Conservation (phyloP, 306 rosid species). For the Echinosophora koreensis region DNA sequence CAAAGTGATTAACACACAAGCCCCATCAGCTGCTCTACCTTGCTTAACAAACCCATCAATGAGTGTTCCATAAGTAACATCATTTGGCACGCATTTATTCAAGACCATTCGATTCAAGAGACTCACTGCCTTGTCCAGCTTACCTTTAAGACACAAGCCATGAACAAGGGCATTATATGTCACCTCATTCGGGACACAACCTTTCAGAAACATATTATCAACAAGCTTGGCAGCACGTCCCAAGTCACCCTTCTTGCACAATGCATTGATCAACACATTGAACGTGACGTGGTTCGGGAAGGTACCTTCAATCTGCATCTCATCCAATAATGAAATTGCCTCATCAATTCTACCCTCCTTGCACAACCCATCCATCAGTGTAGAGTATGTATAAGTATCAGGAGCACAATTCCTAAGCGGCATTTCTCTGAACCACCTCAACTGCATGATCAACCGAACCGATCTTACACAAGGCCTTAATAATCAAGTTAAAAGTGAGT, state of each 20-base stretch:
- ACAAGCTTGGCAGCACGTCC: slow-evolving; percentile 81
- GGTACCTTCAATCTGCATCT: slow-evolving; percentile 91
- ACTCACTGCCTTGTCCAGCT: slow-evolving; percentile 82
- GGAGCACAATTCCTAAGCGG: slow-evolving; percentile 67
- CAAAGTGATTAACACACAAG: slow-evolving; percentile 62
- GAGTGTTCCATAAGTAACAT: slow-evolving; percentile 88
- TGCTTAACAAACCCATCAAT: slow-evolving; percentile 86
- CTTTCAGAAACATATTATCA: slow-evolving; percentile 94
- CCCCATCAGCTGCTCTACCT: slow-evolving; percentile 78
- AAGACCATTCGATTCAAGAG: slow-evolving; percentile 75
- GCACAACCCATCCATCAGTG: slow-evolving; percentile 94
- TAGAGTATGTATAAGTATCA: slow-evolving; percentile 72
- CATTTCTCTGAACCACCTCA: slow-evolving; percentile 76
- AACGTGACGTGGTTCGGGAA: slow-evolving; percentile 67
- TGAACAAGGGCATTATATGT: slow-evolving; percentile 84
- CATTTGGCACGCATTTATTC: slow-evolving; percentile 79
- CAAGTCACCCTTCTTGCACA: slow-evolving; percentile 87
- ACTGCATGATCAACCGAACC: slow-evolving; percentile 83
- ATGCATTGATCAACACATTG: slow-evolving; percentile 83
- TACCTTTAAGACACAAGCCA: slow-evolving; percentile 89
- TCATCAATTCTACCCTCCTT: slow-evolving; percentile 78
- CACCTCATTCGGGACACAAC: slow-evolving; percentile 84
- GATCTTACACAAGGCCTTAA: slow-evolving; percentile 85
- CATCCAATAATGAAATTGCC: slow-evolving; percentile 83
- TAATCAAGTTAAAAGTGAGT: slow-evolving; percentile 82